Conservation (phyloP, 306 rosid genomes). For the Quercus agrifolia region DNA sequence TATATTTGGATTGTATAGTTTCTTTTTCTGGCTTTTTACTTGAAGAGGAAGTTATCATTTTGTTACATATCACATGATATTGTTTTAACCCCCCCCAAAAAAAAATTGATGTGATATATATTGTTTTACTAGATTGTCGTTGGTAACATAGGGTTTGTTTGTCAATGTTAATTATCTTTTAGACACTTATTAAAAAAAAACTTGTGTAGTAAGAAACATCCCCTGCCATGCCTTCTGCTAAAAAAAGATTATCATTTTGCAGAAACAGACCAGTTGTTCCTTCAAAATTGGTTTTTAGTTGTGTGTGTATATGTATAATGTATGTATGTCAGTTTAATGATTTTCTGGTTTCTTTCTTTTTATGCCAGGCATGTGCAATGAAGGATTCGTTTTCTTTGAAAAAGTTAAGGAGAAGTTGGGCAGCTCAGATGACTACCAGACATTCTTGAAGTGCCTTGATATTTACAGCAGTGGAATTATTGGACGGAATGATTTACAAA, state of each 20-base stretch:
- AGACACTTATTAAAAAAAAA: neutral
- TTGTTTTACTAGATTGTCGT: neutral
- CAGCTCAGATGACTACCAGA: conserved; percentile 77
- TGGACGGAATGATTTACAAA: conserved; percentile 76
- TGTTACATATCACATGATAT: conserved; percentile 13
- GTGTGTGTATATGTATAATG: neutral
- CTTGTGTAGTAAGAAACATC: neutral
- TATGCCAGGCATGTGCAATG: conserved; percentile 70
- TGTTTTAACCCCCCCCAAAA: neutral
- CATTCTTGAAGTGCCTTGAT: conserved; percentile 83
- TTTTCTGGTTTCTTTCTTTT: conserved; percentile 22
- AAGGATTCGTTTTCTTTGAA: conserved; percentile 79
- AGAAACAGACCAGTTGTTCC: neutral
- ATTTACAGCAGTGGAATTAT: conserved; percentile 89
- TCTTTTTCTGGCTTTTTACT: neutral
- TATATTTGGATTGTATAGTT: conserved; percentile 10
- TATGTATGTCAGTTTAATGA: neutral
- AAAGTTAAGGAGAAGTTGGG: conserved; percentile 85
- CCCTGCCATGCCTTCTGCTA: neutral
- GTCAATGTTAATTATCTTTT: neutral
- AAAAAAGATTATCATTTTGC: neutral
- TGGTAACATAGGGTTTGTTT: neutral
- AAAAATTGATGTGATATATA: neutral
- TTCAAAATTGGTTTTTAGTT: neutral
- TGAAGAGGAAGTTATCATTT: neutral